Evolutionary conservation across 176 grass and related monocot species (phyloP).

Genomic region (Dendrocalamus sinicus): DNA sequence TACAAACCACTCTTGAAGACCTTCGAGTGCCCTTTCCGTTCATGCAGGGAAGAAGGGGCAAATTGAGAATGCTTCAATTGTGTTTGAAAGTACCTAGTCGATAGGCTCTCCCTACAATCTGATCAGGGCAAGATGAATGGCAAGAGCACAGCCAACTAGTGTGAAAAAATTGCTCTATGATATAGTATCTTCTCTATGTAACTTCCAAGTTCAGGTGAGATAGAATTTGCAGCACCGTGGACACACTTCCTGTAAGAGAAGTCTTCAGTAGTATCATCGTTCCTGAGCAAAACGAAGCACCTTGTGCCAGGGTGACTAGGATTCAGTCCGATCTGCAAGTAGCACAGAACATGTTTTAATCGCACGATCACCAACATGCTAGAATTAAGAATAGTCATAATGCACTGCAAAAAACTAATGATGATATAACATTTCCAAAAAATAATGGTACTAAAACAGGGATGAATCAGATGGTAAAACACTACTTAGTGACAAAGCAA

Average conservation of each 20-base stretch:
- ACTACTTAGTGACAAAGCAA: background rate
- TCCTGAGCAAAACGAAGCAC: conserved; percentile 49
- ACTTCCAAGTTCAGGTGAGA: conserved; percentile 44
- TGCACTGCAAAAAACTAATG: background rate
- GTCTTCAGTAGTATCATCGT: conserved; percentile 41
- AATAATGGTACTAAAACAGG: conserved; percentile 25
- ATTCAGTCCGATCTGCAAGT: conserved; percentile 49
- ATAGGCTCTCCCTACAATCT: background rate
- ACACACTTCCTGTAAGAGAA: conserved; percentile 57
- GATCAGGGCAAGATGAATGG: background rate
- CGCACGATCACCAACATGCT: conserved; percentile 2
- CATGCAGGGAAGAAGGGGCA: background rate
- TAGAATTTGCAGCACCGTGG: conserved; percentile 44
- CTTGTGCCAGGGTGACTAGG: conserved; percentile 41
- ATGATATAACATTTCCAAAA: conserved; percentile 8
- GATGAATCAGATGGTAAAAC: background rate
- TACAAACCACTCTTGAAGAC: too few species aligned
- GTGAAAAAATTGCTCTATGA: conserved; percentile 26
- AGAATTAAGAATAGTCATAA: background rate
- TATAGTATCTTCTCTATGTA: conserved; percentile 41
- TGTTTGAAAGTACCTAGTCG: background rate
- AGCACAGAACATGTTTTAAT: conserved; percentile 3
- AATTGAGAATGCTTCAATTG: background rate
- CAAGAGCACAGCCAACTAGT: background rate
- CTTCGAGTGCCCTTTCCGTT: background rate